Evolutionary conservation across 176 grass and related monocot species (phyloP).

Genomic region (Cymbopogon citratus): DNA sequence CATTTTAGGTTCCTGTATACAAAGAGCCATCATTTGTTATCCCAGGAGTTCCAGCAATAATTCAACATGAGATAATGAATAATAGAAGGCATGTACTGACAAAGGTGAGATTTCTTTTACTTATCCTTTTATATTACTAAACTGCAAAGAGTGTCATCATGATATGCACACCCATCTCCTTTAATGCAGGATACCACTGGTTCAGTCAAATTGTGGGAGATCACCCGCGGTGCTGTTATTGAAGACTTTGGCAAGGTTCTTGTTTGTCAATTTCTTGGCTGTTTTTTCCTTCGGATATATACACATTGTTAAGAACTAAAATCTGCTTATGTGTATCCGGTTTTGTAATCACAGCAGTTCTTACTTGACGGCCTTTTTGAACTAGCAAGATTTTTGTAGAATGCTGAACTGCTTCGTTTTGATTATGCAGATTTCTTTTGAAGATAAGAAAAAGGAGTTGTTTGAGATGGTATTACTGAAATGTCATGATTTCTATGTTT

Average conservation of each 20-base stretch:
- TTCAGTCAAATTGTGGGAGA: conserved; percentile 95
- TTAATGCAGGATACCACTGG: conserved; percentile 69
- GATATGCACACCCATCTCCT: background rate
- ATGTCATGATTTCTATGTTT: conserved; percentile 8
- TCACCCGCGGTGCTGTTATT: conserved; percentile 78
- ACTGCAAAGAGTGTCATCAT: background rate
- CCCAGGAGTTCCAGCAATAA: conserved; percentile 72
- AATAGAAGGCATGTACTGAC: conserved; percentile 93
- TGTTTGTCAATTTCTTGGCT: conserved; percentile 2
- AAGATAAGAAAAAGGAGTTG: conserved; percentile 93
- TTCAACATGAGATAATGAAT: conserved; percentile 96
- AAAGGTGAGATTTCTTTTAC: conserved; percentile 53
- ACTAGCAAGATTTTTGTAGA: conserved; percentile 31
- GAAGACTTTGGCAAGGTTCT: conserved; percentile 96
- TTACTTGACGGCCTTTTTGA: conserved; percentile 14
- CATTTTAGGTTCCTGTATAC: conserved; percentile 68
- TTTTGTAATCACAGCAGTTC: background rate
- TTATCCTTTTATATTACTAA: background rate
- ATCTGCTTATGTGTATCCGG: background rate
- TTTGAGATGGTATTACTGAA: conserved; percentile 84
- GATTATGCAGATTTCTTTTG: conserved; percentile 78
- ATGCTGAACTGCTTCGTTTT: conserved; percentile 36
- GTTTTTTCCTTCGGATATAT: conserved; percentile 4
- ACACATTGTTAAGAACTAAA: background rate
- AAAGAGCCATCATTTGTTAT: conserved; percentile 75